Evolutionary conservation across 202 grass and related monocot genomes (phyloP), one percentile per base, ranked within the genome.

Genomic region (Panicum virgatum): DNA sequence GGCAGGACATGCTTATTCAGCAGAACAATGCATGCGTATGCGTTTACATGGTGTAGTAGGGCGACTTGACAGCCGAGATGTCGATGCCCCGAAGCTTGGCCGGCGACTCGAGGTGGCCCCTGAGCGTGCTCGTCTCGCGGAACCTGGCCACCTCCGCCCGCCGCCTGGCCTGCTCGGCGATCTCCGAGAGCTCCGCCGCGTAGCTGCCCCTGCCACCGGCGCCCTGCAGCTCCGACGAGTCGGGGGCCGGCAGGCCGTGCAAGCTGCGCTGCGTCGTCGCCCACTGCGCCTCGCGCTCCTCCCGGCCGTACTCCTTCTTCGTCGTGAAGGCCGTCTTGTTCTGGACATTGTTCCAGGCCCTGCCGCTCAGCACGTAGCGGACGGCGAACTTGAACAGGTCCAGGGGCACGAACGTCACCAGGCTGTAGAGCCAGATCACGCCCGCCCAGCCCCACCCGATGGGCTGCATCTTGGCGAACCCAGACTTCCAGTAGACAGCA

Each of bases 241-340:
- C 62, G 9, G 87, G 76, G 16, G 87, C 71, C 69, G 81, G 90
- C n/a, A 93, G 91, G 5, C 91, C 91, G 44, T 93, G 87, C 36
- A 93, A 67, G 29, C 77, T 93, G 60, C 91, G 89, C 77, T 93
- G 91, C 26, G 91, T 85, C 67, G 53, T 87, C 40, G 91, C 91
- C 91, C 91, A 93, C 66, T 87, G 84, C 52, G 87, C 87, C 66
- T 83, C 88, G 27, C 91, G 87, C 73, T 93, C 87, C 72, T 87
- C 91, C 66, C 61, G 85, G 4, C 91, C 91, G 7, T 93, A 93
- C 59, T 93, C 82, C 81, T 93, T 88, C 81, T 93, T 93, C 23
- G 84, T 88, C 34, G 91, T 93, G 79, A 93, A 93, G 12, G 91
- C 91, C 40, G 82, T 90, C 91, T 93, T 93, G 42, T 93, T 93